These are phyloP conservation scores for Rhododendron molle DNA, from an alignment of 148 eudicot species.

Conservation along the genomic window DNA sequence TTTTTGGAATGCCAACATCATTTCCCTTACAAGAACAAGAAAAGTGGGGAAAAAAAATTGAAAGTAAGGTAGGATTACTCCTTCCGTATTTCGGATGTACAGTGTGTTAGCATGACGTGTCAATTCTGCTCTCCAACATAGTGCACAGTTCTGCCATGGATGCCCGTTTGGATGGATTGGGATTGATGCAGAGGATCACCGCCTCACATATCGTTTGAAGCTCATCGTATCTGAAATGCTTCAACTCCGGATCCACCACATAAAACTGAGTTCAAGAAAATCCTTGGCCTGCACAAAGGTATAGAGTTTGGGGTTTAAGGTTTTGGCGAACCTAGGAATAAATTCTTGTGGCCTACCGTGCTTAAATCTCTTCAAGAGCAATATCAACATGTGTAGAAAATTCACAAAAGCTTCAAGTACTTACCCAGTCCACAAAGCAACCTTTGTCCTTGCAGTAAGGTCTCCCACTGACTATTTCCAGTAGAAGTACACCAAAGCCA, in stretches of 20 bases:
- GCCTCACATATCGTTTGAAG: constrained; percentile 17
- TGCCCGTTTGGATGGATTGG: constrained; percentile 36
- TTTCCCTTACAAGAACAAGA: too few species aligned
- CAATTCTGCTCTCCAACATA: constrained; percentile 57
- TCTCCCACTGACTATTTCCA: constrained; percentile 85
- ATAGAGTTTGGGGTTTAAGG: neutral
- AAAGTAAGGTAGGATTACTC: neutral
- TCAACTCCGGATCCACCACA: constrained; percentile 72
- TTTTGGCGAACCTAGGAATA: neutral
- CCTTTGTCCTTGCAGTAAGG: constrained; percentile 72
- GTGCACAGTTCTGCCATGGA: constrained; percentile 56
- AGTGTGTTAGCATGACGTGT: constrained; percentile 53
- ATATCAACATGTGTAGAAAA: neutral
- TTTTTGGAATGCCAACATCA: too few species aligned
- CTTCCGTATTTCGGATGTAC: constrained; percentile 19
- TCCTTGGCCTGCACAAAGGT: constrained; percentile 60
- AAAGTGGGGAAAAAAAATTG: too few species aligned
- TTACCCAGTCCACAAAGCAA: constrained; percentile 82
- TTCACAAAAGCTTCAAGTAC: constrained; percentile 5
- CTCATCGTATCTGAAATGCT: constrained; percentile 67
- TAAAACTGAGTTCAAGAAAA: constrained; percentile 57
- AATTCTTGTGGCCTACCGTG: neutral
- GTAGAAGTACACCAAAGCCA: constrained; percentile 72
- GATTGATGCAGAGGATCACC: constrained; percentile 51
- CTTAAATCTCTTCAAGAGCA: neutral